Evolutionary conservation across 192 early-diverging fungal species (phyloP), one percentile per base, ranked within the genome.

Genomic region (Paraglomus occultum): DNA sequence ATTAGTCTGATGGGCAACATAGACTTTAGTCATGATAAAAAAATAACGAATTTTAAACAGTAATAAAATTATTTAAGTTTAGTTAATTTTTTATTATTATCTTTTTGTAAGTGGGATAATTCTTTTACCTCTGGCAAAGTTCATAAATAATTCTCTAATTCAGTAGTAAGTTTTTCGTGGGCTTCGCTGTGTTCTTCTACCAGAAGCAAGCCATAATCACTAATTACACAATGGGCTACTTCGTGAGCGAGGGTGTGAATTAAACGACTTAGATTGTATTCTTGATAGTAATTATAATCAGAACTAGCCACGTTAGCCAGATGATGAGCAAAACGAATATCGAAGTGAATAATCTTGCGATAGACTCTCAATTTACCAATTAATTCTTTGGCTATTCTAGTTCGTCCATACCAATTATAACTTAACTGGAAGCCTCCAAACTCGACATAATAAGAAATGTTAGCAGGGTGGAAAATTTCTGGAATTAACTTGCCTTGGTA

Each of bases 401-500:
- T 61, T 39, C 42, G 14, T 1, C 59, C 59, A 42, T 61, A 42
- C 18, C 59, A 61, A 18, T 61, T 43, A 61, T 61, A 61, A 42
- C 59, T 61, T 61, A 61, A 61, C 45, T 40, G 59, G 18, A 61
- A 61, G 2, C 42, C 59, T 44, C 42, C 59, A 61, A 61, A 61
- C 12, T 61, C 45, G n/a, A n/a, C n/a, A n/a, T n/a, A n/a, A n/a
- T n/a, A 44, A 8, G 2, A 61, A n/a, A 20, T 15, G n/a, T 61
- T 39, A 61, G 2, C 14, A 1, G 4, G 45, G 45, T 18, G 59
- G 59, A 40, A 44, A 44, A 44, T 44, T 40, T 55, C 10, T 17
- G 22, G 22, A 55, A 55, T 55, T 55, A 55, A 22, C 1, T 1
- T 11, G 5, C 39, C 20, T 55, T 61, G 59, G 45, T 61, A 61